Conservation (phyloP, 768 basidiomycete genomes). For the Paxillus rubicundulus region DNA sequence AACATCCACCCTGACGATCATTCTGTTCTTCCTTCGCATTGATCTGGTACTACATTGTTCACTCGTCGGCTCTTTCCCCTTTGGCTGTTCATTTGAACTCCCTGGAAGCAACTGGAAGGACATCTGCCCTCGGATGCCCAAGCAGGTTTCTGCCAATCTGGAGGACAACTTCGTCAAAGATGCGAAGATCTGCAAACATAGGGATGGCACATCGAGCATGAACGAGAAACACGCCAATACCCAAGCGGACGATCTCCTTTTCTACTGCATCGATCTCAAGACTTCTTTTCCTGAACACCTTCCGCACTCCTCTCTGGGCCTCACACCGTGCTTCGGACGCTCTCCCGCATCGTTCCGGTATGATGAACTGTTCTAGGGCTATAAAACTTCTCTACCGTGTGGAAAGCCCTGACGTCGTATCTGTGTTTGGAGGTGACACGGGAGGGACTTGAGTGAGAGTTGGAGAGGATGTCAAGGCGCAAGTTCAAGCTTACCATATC, state of each 20-base stretch:
- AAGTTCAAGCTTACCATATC: constrained; percentile 99
- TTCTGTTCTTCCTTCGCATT: constrained; percentile 98
- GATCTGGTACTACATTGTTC: constrained; percentile 99
- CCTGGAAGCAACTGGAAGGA: constrained; percentile 83
- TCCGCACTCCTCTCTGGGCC: constrained; percentile 99
- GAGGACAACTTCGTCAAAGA: constrained; percentile 99
- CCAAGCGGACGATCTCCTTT: constrained; percentile 91
- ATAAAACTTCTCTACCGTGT: constrained; percentile 99
- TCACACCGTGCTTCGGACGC: constrained; percentile 93
- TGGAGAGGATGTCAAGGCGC: constrained; percentile 94
- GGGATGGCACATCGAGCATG: constrained; percentile 48
- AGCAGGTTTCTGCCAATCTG: constrained; percentile 95
- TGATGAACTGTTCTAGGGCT: constrained; percentile 99
- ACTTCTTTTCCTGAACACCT: constrained; percentile 97
- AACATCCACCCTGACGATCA: constrained; percentile 88
- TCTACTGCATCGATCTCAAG: constrained; percentile 99
- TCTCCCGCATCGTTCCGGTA: constrained; percentile 99
- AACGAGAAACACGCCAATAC: constrained; percentile 66
- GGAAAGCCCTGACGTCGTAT: constrained; percentile 97
- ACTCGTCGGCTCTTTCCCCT: constrained; percentile 90
- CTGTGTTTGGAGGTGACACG: constrained; percentile 94
- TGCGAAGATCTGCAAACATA: constrained; percentile 92
- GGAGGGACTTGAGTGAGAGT: constrained; percentile 89
- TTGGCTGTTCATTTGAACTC: constrained; percentile 97
- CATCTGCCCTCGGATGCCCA: constrained; percentile 92